A percentile compares a stretch with the other conserved stretches of the same genome.
phyloP scores from a whole-genome alignment of 371 early-diverging fungal species.

The Massospora cicadina region DNA sequence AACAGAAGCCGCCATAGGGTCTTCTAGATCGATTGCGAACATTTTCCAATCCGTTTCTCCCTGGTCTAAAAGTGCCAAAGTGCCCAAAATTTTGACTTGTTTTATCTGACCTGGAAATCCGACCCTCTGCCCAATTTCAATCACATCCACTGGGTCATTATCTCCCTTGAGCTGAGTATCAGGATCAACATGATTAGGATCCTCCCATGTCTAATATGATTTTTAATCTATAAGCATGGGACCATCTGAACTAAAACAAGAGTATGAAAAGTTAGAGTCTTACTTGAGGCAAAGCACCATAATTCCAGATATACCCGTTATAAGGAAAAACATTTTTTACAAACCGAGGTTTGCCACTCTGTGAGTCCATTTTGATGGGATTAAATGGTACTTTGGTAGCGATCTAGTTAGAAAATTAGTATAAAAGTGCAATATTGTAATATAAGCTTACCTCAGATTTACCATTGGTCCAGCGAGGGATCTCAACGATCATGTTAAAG shows the following conservation, averaged over 20 bases:
- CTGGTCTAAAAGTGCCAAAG: constrained; percentile 94
- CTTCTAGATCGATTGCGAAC: constrained; percentile 87
- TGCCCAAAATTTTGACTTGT: constrained; percentile 95
- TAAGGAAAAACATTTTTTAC: constrained; percentile 98
- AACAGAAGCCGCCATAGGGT: constrained; percentile 79
- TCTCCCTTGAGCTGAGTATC: constrained; percentile 88
- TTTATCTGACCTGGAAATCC: constrained; percentile 90
- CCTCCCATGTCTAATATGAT: constrained; percentile 89
- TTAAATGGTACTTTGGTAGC: constrained; percentile 82
- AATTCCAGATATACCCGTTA: constrained; percentile 99
- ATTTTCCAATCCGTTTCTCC: constrained; percentile 99
- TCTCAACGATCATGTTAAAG: constrained; percentile 96
- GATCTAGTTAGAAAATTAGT: constrained; percentile 35
- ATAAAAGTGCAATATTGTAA: neutral
- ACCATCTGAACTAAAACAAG: neutral
- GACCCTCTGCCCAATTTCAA: constrained; percentile 88
- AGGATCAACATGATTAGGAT: constrained; percentile 64
- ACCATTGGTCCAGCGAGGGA: constrained; percentile 98
- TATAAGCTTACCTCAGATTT: constrained; percentile 84
- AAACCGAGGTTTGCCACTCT: constrained; percentile 96
- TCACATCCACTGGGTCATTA: constrained; percentile 96
- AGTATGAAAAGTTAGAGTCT: neutral
- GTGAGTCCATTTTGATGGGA: constrained; percentile 98
- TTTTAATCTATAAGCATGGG: too few relatives aligned
- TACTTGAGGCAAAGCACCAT: constrained; percentile 94